Base-by-base conservation (phyloP, 2,329 filamentous ascomycete species). In the Venturia effusa region DNA sequence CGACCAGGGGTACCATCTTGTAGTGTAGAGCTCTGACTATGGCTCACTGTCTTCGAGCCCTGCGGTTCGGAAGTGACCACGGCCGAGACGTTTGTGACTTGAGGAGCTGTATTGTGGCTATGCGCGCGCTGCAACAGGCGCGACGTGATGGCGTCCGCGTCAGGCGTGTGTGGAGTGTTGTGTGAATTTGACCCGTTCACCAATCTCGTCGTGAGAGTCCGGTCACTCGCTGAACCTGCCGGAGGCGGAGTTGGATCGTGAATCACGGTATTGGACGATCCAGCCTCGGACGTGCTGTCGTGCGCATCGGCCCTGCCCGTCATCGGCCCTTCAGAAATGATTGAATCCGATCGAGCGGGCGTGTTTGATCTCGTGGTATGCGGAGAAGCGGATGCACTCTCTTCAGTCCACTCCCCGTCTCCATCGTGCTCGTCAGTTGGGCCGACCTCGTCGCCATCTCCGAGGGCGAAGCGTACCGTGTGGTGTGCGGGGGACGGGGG, bases 121-220 rank as follows among this genome's bases (percentile, higher is more conserved):
- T 84, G 81, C 11, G 80, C 84, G 68, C 87, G 82, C 70, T 88
- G 83, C 1, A 91, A 79, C 43, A 90, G 74, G 65, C 86, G 81
- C 37, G 86, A 86, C 7, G 87, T 89, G 61, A 89, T 81, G 66
- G 87, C 84, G 68, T 86, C 83, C 66, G 84, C 86, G 69, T 87
- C 85, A 41, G 75, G 74, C 30, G 73, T 72, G 40, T 73, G 68
- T 39, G 73, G 73, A 62, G 74, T 71, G 40, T 72, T 69, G 61
- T 73, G 70, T 37, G 73, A 70, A 65, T 67, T 70, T 54, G 70
- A 67, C 22, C 72, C 72, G 66, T 73, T 75, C 15, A 70, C 64
- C 24, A 69, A 68, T 40, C 32, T 30, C 17, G 62, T 15, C 11
- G 27, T 40, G 37, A 37, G 40, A 41, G 30, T 40, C 8, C 34